Percentiles rank a stretch among this genome's conserved stretches.
Evolutionary conservation across 495 filamentous ascomycete species (phyloP).

Genomic region (Pyrenopolyporus hunteri): DNA sequence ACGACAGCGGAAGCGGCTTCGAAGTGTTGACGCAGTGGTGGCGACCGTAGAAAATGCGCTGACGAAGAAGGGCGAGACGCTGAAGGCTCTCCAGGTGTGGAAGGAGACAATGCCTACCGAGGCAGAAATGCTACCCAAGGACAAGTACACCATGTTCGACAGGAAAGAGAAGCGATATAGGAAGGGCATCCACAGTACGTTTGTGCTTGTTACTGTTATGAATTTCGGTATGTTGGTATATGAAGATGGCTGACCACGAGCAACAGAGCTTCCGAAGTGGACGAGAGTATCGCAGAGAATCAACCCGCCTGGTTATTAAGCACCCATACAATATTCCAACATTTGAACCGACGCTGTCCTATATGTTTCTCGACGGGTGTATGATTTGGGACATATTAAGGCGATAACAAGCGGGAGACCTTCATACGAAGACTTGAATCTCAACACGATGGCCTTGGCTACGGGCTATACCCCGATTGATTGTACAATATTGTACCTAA

Average conservation of each 20-base stretch:
- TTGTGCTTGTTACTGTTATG: background rate
- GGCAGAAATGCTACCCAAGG: slow-evolving; percentile 91
- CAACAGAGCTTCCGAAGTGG: slow-evolving; percentile 89
- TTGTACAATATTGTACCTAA: slow-evolving; percentile 25
- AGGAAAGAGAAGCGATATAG: slow-evolving; percentile 93
- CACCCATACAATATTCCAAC: background rate
- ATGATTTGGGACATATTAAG: background rate
- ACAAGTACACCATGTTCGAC: slow-evolving; percentile 98
- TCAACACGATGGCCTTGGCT: background rate
- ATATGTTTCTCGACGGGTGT: background rate
- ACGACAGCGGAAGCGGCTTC: slow-evolving; percentile 85
- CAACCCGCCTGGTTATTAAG: slow-evolving; percentile 92
- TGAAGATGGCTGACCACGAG: slow-evolving; percentile 27
- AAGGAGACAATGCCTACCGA: slow-evolving; percentile 94
- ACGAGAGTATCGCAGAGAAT: slow-evolving; percentile 90
- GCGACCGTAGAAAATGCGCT: slow-evolving; percentile 77
- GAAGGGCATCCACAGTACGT: slow-evolving; percentile 96
- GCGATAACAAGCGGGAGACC: background rate
- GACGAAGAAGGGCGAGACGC: slow-evolving; percentile 67
- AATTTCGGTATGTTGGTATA: slow-evolving; percentile 4
- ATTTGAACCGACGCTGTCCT: background rate
- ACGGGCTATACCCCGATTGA: slow-evolving; percentile 6
- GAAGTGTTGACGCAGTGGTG: slow-evolving; percentile 83
- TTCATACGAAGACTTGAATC: background rate
- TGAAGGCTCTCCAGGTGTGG: slow-evolving; percentile 83